Percentiles rank a stretch among this genome's conserved stretches.
These are phyloP conservation scores for Boletus eberwhitei DNA, from an alignment of 768 basidiomycete genomes.

Conservation along the genomic window DNA sequence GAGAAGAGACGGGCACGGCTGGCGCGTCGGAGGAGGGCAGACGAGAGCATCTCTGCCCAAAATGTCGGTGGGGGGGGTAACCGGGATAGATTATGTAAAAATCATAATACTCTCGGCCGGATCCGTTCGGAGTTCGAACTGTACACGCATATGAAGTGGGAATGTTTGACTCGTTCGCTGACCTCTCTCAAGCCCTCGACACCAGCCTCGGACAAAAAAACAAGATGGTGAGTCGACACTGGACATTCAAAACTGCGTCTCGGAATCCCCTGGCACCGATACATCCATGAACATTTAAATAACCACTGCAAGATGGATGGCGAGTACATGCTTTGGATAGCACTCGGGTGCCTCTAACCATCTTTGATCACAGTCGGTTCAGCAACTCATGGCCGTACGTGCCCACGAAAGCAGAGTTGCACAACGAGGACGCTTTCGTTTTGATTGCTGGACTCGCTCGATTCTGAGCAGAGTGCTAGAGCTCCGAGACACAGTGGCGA, in stretches of 20 bases:
- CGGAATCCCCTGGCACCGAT: slow-evolving; percentile 40
- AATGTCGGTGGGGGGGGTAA: background rate
- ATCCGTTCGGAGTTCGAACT: slow-evolving; percentile 24
- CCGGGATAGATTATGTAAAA: slow-evolving; percentile 8
- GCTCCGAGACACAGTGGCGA: slow-evolving; percentile 46
- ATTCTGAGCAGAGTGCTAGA: slow-evolving; percentile 41
- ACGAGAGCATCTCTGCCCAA: background rate
- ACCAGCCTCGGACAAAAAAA: slow-evolving; percentile 35
- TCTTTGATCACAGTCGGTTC: slow-evolving; percentile 18
- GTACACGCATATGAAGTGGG: background rate
- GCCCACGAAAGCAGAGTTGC: slow-evolving; percentile 38
- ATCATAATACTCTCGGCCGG: background rate
- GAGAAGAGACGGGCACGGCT: slow-evolving; percentile 17
- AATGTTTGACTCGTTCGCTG: background rate
- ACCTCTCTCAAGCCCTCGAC: slow-evolving; percentile 21
- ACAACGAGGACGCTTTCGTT: slow-evolving; percentile 37
- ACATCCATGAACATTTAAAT: slow-evolving; percentile 32
- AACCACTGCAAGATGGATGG: slow-evolving; percentile 47
- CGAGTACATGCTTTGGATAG: slow-evolving; percentile 41
- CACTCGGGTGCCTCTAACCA: slow-evolving; percentile 21
- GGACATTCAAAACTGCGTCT: slow-evolving; percentile 21
- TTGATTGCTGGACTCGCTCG: slow-evolving; percentile 40
- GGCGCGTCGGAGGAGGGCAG: slow-evolving; percentile 9
- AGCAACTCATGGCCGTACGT: slow-evolving; percentile 13
- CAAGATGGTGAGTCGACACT: slow-evolving; percentile 50